Evolutionary conservation across 306 rosid genomes (phyloP), one percentile per base, ranked within the genome.

Genomic region (Senna siamea): DNA sequence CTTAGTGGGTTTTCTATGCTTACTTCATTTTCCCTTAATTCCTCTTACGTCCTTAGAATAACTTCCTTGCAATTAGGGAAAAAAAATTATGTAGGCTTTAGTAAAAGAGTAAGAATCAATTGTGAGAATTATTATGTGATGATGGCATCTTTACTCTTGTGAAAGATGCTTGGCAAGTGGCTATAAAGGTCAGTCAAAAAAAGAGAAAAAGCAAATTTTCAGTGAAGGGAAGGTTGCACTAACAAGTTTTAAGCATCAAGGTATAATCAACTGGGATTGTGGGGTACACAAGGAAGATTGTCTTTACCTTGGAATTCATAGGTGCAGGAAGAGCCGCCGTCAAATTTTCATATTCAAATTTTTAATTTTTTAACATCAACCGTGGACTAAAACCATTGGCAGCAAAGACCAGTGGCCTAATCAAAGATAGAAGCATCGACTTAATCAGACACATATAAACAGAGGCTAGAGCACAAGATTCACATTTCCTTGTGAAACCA

Each of bases 181-280:
- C 68, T 62, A n/a, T 50, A 17, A 18, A 62, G 32, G 30, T 37
- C 18, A 9, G 4, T 7, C 30, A 9, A 35, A 62, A 62, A 18
- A 10, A 19, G 66, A 37, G 32, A 44, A 10, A 44, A 44, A 62
- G 68, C 32, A 62, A 37, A 62, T 62, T 62, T 19, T 62, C 26
- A n/a, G 30, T 58, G 6, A 58, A 32, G 64, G 22, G 22, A 59
- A 34, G 7, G 46, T 18, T 0, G 19, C 40, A 26, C 3, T 26
- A 26, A 26, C 30, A 26, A 26, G 44, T 34, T 34, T 32, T 9
- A 10, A 59, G n/a, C 30, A 18, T 37, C 28, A 61, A 32, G 17
- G 28, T 37, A 18, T n/a, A 37, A 61, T 37, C 48, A 35, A 37
- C 48, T 37, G 67, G 2, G 28, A 17, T 37, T 61, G 6, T 19